A percentile compares a stretch with the other conserved stretches of the same genome.
phyloP scores from a whole-genome alignment of 1,139 yeast species.

The Meyerozyma smithsonii region DNA sequence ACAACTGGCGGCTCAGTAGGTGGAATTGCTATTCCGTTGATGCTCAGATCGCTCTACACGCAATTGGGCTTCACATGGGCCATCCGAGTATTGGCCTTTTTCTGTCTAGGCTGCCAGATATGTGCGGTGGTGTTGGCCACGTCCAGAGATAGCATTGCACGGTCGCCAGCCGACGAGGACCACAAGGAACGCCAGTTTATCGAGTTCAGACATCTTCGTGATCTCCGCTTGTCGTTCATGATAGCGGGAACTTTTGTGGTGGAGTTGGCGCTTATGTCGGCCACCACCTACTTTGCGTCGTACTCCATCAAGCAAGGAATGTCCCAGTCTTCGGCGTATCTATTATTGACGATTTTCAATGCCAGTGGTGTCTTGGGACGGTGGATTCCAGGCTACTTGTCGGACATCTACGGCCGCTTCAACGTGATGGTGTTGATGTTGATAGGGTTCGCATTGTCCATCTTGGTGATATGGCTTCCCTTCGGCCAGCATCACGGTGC shows the following conservation, averaged over 20 bases:
- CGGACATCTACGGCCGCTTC: slow-evolving; percentile 35
- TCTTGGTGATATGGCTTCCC: slow-evolving; percentile 36
- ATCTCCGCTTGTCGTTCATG: slow-evolving; percentile 1
- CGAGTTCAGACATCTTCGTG: not conserved
- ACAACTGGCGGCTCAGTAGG: slow-evolving; percentile 64
- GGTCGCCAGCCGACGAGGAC: slow-evolving; percentile 6
- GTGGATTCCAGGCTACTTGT: slow-evolving; percentile 32
- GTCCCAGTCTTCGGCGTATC: slow-evolving; percentile 35
- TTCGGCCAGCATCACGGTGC: slow-evolving; percentile 29
- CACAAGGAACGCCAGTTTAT: not conserved
- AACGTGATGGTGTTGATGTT: slow-evolving; percentile 37
- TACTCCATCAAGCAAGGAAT: slow-evolving; percentile 44
- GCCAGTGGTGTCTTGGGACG: slow-evolving; percentile 38
- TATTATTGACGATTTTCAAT: slow-evolving; percentile 37
- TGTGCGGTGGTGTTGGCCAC: slow-evolving; percentile 4
- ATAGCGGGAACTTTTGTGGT: not conserved
- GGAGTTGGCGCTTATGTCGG: slow-evolving; percentile 10
- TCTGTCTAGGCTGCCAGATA: slow-evolving; percentile 30
- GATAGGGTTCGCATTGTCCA: slow-evolving; percentile 24
- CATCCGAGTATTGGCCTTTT: slow-evolving; percentile 50
- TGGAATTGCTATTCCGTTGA: slow-evolving; percentile 54
- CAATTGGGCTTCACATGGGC: slow-evolving; percentile 60
- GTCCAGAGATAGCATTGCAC: slow-evolving; percentile 6
- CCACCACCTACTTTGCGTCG: slow-evolving; percentile 45
- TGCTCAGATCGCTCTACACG: slow-evolving; percentile 44